Base-by-base conservation (phyloP, 1,139 yeast species). In the Nakaseomyces sp. region DNA sequence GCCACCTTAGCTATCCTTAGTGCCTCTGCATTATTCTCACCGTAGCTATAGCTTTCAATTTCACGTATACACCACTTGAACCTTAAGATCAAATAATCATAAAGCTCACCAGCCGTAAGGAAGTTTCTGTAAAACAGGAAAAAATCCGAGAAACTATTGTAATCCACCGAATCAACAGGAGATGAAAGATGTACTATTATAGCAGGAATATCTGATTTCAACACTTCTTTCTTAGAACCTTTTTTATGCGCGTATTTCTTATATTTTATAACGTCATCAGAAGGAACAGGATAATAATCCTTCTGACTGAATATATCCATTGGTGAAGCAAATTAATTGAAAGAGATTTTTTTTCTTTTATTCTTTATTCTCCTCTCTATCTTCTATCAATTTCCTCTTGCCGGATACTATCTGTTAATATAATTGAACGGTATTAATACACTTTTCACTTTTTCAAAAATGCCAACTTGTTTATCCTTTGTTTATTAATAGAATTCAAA, bases 51-150 rank as follows among this genome's bases (percentile, higher is more conserved):
- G 51, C 55, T 37, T 47, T 54, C 40, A 62, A 70, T 55, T 60
- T 69, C 57, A 58, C 66, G 53, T 55, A 87, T 63, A 19, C 89
- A 77, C 95, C 96, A 86, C 13, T 76, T 71, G 37, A 88, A 67
- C 43, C 96, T 69, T 29, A 80, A 72, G 31, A 82, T 60, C 36
- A 89, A 65, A 37, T 82, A 64, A 48, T 74, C 73, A 63, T 87
- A 67, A 13, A 89, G 71, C 13, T 76, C 73, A 25, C 69, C 63
- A 13, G 82, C 65, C 29, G 77, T 67, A 40, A 82, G 67, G 59
- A 85, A 89, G 48, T 81, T 72, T 45, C 97, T 72, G 63, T 78
- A 89, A 1, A 95, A 81, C 39, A 89, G 71, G 61, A 91, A 86
- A 61, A 91, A 88, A 64, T 89, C 96, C 43, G 91, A 77, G 43